Evolutionary conservation across 805 yeast species (phyloP).

Genomic region (Naumovozyma baii): DNA sequence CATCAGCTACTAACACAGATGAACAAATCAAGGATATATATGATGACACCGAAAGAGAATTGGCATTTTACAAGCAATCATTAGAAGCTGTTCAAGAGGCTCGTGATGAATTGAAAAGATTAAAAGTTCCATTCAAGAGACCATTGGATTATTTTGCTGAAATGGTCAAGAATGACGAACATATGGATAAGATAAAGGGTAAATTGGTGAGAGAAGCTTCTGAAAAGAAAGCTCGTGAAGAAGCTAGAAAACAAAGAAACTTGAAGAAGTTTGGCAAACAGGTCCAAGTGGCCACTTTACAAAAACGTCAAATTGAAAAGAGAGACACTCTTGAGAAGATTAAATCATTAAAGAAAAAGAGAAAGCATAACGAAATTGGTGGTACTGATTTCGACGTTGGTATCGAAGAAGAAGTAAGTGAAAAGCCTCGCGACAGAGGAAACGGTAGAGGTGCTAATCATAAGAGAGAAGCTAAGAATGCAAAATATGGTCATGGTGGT

Average conservation of each 20-base stretch:
- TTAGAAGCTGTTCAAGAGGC: constrained; percentile 72
- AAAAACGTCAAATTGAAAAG: constrained; percentile 89
- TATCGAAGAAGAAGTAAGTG: constrained; percentile 69
- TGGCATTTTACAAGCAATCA: constrained; percentile 92
- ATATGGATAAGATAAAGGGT: constrained; percentile 85
- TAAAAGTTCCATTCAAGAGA: constrained; percentile 80
- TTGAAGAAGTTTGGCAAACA: constrained; percentile 96
- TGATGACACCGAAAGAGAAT: constrained; percentile 92
- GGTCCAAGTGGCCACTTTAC: constrained; percentile 87
- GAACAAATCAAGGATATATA: constrained; percentile 72
- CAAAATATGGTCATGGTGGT: constrained; percentile 73
- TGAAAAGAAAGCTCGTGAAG: constrained; percentile 83
- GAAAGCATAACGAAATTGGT: constrained; percentile 61
- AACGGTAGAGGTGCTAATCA: constrained; percentile 41
- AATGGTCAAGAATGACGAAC: constrained; percentile 96
- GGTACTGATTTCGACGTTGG: constrained; percentile 65
- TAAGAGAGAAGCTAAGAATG: constrained; percentile 60
- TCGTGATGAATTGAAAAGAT: constrained; percentile 51
- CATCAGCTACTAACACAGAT: constrained; percentile 52
- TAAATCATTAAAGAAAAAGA: constrained; percentile 82
- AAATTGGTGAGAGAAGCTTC: constrained; percentile 72
- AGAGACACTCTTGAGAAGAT: constrained; percentile 81
- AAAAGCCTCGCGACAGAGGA: constrained; percentile 20
- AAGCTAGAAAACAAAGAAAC: constrained; percentile 87
- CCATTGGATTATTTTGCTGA: constrained; percentile 97